These are phyloP conservation scores for Fusarium sp. DNA, from an alignment of 2,329 filamentous ascomycete species.

Conservation along the genomic window DNA sequence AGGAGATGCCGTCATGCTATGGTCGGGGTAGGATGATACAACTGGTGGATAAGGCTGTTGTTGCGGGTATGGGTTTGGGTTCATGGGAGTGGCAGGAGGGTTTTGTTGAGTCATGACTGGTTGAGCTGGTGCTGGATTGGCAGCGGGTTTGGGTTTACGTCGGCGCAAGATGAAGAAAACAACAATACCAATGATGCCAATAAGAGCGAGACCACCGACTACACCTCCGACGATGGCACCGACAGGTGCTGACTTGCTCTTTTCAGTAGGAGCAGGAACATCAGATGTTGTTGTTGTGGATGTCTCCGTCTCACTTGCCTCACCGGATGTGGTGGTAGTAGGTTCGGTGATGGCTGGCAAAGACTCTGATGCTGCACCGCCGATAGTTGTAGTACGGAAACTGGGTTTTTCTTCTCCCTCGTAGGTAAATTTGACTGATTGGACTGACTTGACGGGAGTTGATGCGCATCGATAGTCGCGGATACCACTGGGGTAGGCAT, in stretches of 20 bases:
- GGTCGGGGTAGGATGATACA: background rate
- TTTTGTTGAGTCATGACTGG: background rate
- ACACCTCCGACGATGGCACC: conserved; percentile 1
- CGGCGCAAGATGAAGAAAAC: background rate
- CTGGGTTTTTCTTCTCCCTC: background rate
- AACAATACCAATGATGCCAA: conserved; percentile 2
- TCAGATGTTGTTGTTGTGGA: background rate
- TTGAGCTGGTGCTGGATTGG: background rate
- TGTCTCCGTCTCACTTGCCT: accelerated
- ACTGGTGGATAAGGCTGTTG: background rate
- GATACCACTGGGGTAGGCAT: background rate
- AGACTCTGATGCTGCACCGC: background rate
- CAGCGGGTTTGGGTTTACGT: background rate
- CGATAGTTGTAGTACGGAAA: background rate
- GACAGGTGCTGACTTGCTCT: background rate
- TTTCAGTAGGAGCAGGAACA: background rate
- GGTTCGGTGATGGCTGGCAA: too few relatives aligned
- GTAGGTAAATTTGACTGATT: background rate
- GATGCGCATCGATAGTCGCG: background rate
- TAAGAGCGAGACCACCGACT: conserved; percentile 1
- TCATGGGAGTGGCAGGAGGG: background rate
- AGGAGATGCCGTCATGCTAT: background rate
- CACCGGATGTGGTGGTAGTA: accelerated
- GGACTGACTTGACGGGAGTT: accelerated
- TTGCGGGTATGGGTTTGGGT: background rate